Evolutionary conservation across 495 filamentous ascomycete species (phyloP).

Genomic region (Penicillium paradoxum): DNA sequence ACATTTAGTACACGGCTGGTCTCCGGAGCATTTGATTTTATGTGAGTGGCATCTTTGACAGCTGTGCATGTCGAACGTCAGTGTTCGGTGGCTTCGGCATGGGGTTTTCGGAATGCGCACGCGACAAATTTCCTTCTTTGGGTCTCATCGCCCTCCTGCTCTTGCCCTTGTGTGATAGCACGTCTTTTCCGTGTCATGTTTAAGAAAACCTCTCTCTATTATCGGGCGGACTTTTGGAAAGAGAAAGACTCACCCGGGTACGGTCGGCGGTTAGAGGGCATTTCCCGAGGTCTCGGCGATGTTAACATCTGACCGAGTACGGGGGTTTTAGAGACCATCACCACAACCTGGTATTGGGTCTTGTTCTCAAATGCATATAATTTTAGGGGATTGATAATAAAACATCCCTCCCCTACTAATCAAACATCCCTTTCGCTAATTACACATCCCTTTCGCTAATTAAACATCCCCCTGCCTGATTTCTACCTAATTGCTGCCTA

Average conservation of each 20-base stretch:
- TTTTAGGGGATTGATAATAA: too few species aligned
- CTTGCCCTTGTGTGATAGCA: slow-evolving; percentile 6
- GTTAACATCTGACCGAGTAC: neutral
- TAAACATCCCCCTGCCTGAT: too few species aligned
- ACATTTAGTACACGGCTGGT: slow-evolving; percentile 40
- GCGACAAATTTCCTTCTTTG: slow-evolving; percentile 39
- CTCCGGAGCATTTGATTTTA: slow-evolving; percentile 46
- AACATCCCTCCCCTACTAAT: too few species aligned
- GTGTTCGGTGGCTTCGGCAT: neutral
- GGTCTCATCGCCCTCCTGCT: slow-evolving; percentile 10
- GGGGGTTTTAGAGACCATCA: neutral
- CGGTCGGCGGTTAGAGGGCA: neutral
- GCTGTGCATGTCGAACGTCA: slow-evolving; percentile 16
- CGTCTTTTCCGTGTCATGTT: slow-evolving; percentile 21
- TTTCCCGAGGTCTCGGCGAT: slow-evolving; percentile 12
- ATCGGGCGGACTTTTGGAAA: neutral
- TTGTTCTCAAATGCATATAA: too few species aligned
- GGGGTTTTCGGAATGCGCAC: slow-evolving; percentile 15
- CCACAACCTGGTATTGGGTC: too few species aligned
- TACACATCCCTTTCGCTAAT: too few species aligned
- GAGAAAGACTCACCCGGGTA: neutral
- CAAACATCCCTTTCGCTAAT: too few species aligned
- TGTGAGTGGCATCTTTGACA: slow-evolving; percentile 44
- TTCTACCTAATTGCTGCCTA: too few species aligned
- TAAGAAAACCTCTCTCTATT: neutral